A percentile compares a stretch with the other conserved stretches of the same genome.
Evolutionary conservation across 495 filamentous ascomycete genomes (phyloP).

Genomic region (Xylaria palmicola): DNA sequence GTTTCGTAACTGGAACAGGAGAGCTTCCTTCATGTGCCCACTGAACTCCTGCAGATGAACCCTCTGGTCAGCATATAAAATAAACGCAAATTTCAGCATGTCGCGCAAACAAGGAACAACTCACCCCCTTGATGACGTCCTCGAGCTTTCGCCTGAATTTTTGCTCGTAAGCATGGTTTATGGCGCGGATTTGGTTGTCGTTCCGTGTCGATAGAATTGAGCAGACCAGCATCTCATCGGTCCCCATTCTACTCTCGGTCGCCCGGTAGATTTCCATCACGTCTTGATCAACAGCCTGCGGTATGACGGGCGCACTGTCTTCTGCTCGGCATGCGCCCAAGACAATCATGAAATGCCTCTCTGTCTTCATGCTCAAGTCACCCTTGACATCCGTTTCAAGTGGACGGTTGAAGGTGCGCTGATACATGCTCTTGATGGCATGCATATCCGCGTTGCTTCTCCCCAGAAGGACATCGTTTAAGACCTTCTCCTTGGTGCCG

Average conservation of each 20-base stretch:
- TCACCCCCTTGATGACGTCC: constrained; percentile 64
- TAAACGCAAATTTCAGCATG: background rate
- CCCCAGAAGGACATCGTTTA: constrained; percentile 83
- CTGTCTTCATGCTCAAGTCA: constrained; percentile 83
- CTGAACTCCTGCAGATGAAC: constrained; percentile 63
- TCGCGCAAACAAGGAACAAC: constrained; percentile 3
- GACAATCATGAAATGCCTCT: constrained; percentile 75
- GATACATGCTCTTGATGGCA: constrained; percentile 77
- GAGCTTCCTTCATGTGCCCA: constrained; percentile 86
- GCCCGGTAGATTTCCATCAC: constrained; percentile 69
- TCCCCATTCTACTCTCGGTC: constrained; percentile 66
- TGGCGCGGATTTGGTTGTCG: constrained; percentile 78
- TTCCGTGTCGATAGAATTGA: constrained; percentile 69
- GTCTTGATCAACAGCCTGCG: constrained; percentile 68
- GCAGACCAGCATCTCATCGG: constrained; percentile 75
- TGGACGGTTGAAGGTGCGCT: constrained; percentile 55
- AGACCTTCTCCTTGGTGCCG: constrained; percentile 80
- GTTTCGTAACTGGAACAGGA: constrained; percentile 73
- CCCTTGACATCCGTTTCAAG: constrained; percentile 68
- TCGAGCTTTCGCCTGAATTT: constrained; percentile 66
- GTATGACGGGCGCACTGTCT: constrained; percentile 68
- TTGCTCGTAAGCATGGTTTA: constrained; percentile 65
- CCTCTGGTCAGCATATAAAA: background rate
- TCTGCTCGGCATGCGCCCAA: constrained; percentile 69
- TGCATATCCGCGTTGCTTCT: constrained; percentile 80